Evolutionary conservation across 2,329 filamentous ascomycete species (phyloP), one percentile per base, ranked within the genome.

Genomic region (Phialophora verrucosa): DNA sequence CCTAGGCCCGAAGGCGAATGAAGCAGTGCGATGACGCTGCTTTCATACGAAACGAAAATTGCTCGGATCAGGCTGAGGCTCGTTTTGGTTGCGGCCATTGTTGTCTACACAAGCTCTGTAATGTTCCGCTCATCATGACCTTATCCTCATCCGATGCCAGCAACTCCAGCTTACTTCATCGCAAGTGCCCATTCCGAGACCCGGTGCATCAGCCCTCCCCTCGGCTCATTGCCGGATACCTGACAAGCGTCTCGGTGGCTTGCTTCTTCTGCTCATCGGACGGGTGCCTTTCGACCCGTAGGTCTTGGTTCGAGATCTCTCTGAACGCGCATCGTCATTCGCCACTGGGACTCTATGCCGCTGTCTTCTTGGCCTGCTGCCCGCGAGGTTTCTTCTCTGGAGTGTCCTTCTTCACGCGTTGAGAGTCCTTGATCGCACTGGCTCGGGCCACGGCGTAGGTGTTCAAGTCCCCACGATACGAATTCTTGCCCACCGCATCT

Each of bases 381-480:
- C 93, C 93, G 77, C 92, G 87, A 75, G 85, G 84, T 88, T 96
- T 96, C 77, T 81, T 78, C 83, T 89, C 88, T 75, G 87, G 87
- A 71, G 83, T 82, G 69, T 90, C 85, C 89, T 96, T 96, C 83
- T 90, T 88, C 74, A 89, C 83, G 79, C 85, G 86, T 87, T 96
- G 91, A 75, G 90, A 88, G 77, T 85, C 85, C 81, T 90, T 91
- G 84, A 97, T 87, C 76, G 93, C 92, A 76, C 90, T 93, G 78
- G 91, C 92, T 78, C 95, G 92, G 82, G 92, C 85, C 77, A 98
- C 89, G 75, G 94, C 93, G 76, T 85, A 85, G 77, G 87, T 83
- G 75, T 90, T 90, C 81, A 93, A 86, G 79, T 94, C 91, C 76
- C 86, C 76, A 75, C 91, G 91, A 90, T 98, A 99, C 78, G 89